Percentiles rank a stretch among this genome's conserved stretches.
Conservation (phyloP, 2,329 filamentous ascomycete species). For the Fusarium sp. region DNA sequence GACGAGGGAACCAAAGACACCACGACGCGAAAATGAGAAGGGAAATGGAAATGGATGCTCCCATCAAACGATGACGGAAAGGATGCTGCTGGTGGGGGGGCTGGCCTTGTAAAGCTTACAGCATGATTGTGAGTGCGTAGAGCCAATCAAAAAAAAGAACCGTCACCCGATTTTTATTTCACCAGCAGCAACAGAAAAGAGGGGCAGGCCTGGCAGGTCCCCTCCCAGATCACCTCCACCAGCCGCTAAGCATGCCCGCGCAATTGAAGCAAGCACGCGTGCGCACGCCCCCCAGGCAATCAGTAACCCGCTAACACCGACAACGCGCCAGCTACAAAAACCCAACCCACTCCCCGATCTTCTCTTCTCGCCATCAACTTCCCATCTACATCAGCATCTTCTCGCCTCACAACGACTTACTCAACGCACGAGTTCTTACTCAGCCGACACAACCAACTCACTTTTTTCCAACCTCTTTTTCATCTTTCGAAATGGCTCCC, state of each 20-base stretch:
- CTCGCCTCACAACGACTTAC: conserved; percentile 42
- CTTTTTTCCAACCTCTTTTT: conserved; percentile 8
- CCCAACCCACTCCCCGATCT: conserved; percentile 62
- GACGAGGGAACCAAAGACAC: not conserved
- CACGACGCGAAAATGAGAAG: not conserved
- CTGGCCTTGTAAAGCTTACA: conserved; percentile 18
- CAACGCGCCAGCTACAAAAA: conserved; percentile 71
- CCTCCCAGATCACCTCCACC: conserved; percentile 32
- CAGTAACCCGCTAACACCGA: conserved; percentile 63
- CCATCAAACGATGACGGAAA: conserved; percentile 23
- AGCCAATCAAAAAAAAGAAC: conserved; percentile 37
- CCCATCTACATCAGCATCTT: conserved; percentile 47
- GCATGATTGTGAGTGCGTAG: not conserved
- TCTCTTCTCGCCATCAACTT: conserved; percentile 58
- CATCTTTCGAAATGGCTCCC: conserved; percentile 78
- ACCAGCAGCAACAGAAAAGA: conserved; percentile 28
- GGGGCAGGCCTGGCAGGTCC: conserved; percentile 26
- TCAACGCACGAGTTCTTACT: conserved; percentile 29
- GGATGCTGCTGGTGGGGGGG: conserved; percentile 1
- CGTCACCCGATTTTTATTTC: conserved; percentile 32
- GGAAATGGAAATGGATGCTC: not conserved
- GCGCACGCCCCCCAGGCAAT: conserved; percentile 53
- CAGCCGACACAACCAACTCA: conserved; percentile 10
- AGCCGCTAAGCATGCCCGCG: conserved; percentile 9
- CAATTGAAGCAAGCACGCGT: conserved; percentile 31